Base-by-base conservation (phyloP, 331 rosid species). In the Erythrophleum ivorense region DNA sequence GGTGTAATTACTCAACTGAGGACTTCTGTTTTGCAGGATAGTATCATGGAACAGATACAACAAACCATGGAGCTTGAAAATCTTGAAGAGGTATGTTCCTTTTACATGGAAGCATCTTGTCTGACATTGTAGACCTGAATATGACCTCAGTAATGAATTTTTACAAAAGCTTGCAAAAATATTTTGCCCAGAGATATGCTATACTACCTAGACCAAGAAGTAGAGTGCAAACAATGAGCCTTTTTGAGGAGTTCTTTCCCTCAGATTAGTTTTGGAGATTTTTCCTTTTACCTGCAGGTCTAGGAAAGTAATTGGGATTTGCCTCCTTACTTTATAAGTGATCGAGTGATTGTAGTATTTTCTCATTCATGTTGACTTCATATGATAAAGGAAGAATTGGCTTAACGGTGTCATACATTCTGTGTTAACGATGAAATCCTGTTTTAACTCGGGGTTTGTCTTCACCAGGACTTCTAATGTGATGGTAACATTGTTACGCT, bases 21-120 rank as follows among this genome's bases (percentile, higher is more conserved):
- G 49, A 70, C 71, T 54, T 53, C 72, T 85, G 80, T 81, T 78
- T 86, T 89, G 75, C 93, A 95, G 99, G 92, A 88, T 81, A 91
- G 89, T 78, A 85, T 93, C 83, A 80, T 92, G 29, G 97, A 93
- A 81, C 98, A 93, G 86, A 95, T 95, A 83, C 88, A 91, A 72
- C 98, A 95, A 87, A 89, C 91, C 82, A 92, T 95, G 97, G 98
- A 89, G 88, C 92, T 95, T 81, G 99, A 95, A 87, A 90, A 93
- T 84, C 92, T 95, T 50, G 98, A 95, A 84, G 99, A 95, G 97
- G 98, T 74, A 79, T 86, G 66, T 84, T 77, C 81, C 78, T 45
- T 58, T 69, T 59, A 70, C 82, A 76, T 74, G 18, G 78, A 66
- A 52, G 41, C 52, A 50, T 71, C 21, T 73, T 69, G 21, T 58